Evolutionary conservation across 1,139 yeast genomes (phyloP).

Genomic region (Kodamaea fungicola): DNA sequence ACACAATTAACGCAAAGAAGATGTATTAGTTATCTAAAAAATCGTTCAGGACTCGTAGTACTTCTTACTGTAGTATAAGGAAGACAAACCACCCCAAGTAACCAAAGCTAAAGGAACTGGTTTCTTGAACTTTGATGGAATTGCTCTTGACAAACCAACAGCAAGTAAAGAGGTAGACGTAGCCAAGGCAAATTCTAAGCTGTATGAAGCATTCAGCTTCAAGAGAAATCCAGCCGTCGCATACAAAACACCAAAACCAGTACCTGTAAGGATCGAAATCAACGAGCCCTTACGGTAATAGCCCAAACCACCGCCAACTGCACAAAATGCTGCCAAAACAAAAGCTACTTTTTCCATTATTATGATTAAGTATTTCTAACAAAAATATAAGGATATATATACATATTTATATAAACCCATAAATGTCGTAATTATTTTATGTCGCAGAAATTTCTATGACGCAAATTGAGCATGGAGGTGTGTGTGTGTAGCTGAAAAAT

Average conservation of each 20-base stretch:
- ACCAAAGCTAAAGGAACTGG: conserved; percentile 74
- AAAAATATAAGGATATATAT: no score
- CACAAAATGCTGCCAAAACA: conserved; percentile 70
- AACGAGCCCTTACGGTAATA: conserved; percentile 69
- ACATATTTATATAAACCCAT: no score
- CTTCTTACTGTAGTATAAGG: conserved; percentile 69
- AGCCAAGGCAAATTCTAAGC: conserved; percentile 76
- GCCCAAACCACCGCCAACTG: conserved; percentile 74
- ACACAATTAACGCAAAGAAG: conserved; percentile 16
- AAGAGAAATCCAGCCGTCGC: conserved; percentile 78
- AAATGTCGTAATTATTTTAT: no score
- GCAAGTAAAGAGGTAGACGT: conserved; percentile 62
- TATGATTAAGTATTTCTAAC: neutral
- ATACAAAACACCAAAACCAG: conserved; percentile 63
- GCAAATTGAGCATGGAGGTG: neutral
- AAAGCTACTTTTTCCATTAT: conserved; percentile 74
- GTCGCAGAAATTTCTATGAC: no score
- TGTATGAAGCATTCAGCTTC: conserved; percentile 70
- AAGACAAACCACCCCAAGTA: conserved; percentile 60
- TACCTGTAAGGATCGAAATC: conserved; percentile 80
- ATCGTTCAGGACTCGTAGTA: conserved; percentile 59
- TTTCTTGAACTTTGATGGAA: conserved; percentile 55
- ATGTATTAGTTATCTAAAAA: no score
- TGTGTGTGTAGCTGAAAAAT: neutral
- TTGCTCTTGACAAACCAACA: conserved; percentile 70